Evolutionary conservation across 257 asterid species (phyloP).

Genomic region (Solanum sparsipilum): DNA sequence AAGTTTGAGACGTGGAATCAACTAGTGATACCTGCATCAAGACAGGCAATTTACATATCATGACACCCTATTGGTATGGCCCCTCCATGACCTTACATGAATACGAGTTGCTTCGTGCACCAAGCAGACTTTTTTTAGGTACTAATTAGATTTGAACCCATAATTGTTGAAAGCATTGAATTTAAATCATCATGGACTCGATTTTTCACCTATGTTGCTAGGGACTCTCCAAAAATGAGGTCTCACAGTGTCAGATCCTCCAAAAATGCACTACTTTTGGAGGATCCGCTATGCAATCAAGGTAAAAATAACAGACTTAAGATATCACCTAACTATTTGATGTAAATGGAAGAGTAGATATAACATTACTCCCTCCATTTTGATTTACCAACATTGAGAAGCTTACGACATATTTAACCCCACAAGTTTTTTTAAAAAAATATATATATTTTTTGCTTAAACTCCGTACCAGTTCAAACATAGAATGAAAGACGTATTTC

Average conservation of each 20-base stretch:
- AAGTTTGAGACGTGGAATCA: not conserved
- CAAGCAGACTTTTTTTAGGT: not conserved
- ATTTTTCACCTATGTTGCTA: not conserved
- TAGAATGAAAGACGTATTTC: not conserved
- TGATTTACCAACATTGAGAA: not conserved
- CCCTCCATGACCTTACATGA: not conserved
- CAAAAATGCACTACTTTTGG: not conserved
- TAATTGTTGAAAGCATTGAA: not conserved
- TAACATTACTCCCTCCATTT: not conserved
- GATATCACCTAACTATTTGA: not conserved
- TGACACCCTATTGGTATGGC: not conserved
- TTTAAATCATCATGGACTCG: not conserved
- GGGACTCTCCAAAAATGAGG: not conserved
- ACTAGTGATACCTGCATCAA: too few relatives aligned
- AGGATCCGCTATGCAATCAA: fast-evolving
- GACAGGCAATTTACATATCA: not conserved
- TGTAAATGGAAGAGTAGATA: not conserved
- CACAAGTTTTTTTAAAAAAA: too few relatives aligned
- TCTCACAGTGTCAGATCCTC: not conserved
- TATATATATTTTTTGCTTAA: not conserved
- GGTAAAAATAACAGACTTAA: not conserved
- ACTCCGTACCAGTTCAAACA: not conserved
- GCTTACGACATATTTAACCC: not conserved
- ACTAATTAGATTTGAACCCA: not conserved
- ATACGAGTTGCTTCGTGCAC: not conserved